Evolutionary conservation across 805 yeast genomes (phyloP).

Genomic region (Lipomyces oligophaga): DNA sequence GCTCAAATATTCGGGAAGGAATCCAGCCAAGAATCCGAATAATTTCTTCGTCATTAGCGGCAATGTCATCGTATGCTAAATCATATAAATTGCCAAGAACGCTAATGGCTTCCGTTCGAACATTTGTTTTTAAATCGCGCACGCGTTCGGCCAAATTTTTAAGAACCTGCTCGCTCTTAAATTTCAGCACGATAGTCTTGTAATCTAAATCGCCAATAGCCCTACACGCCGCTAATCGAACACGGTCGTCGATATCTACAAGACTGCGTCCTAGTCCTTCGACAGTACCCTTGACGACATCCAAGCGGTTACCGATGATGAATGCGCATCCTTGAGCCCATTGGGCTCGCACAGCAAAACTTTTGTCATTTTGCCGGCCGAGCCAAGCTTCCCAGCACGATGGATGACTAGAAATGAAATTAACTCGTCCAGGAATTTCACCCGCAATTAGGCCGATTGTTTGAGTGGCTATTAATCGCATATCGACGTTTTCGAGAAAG

Average conservation of each 20-base stretch:
- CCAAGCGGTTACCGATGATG: conserved; percentile 46
- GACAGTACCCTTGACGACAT: conserved; percentile 47
- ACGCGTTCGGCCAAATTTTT: conserved; percentile 56
- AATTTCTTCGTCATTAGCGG: conserved; percentile 33
- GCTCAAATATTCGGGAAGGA: conserved; percentile 61
- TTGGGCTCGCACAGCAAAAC: conserved; percentile 56
- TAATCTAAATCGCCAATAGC: conserved; percentile 47
- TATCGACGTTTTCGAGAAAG: conserved; percentile 55
- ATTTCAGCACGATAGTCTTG: conserved; percentile 45
- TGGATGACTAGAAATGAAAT: conserved; percentile 48
- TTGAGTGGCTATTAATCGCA: conserved; percentile 66
- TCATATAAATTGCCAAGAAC: conserved; percentile 56
- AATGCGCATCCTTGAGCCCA: conserved; percentile 64
- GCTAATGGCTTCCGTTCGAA: conserved; percentile 57
- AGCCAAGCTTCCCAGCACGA: conserved; percentile 69
- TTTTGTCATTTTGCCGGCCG: conserved; percentile 66
- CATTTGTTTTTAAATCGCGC: conserved; percentile 65
- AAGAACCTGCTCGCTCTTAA: conserved; percentile 49
- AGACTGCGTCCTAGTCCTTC: conserved; percentile 64
- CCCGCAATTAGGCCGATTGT: conserved; percentile 66
- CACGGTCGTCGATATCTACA: conserved; percentile 70
- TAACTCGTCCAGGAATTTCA: conserved; percentile 46
- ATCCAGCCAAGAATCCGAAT: conserved; percentile 46
- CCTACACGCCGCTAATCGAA: conserved; percentile 58
- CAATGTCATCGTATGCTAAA: conserved; percentile 40